Evolutionary conservation across 345 rosid genomes (phyloP).

Genomic region (Odontarrhena argentea): DNA sequence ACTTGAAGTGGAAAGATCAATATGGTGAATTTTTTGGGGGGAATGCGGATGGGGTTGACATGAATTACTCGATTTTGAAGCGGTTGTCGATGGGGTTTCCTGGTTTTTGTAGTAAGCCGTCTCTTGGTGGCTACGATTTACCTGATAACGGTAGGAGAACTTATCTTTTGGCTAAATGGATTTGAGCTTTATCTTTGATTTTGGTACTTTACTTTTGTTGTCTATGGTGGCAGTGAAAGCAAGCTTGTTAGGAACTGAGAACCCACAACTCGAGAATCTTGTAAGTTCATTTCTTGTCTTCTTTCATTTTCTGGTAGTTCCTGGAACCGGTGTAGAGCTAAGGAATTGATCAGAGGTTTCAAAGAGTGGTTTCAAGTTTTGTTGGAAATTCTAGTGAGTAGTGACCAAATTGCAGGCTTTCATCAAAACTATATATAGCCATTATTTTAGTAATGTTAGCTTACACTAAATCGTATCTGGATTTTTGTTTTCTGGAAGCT

Average conservation of each 20-base stretch:
- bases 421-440: not conserved
- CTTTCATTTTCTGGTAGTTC: slow-evolving; percentile 2
- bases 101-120: slow-evolving; percentile 41
- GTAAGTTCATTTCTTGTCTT: slow-evolving; percentile 48
- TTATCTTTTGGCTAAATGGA: not conserved
- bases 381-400: not conserved
- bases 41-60: slow-evolving; percentile 42
- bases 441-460: slow-evolving; percentile 11
- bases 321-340: not conserved
- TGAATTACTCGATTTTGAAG: slow-evolving; percentile 56
- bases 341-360: not conserved
- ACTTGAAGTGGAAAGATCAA: slow-evolving; percentile 51
- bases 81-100: slow-evolving; percentile 61
- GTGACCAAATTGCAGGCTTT: not conserved
- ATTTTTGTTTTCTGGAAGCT: not conserved
- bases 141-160: slow-evolving; percentile 49
- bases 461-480: not conserved
- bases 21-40: slow-evolving; percentile 40
- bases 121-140: slow-evolving; percentile 58
- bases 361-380: not conserved
- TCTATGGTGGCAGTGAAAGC: slow-evolving; percentile 54
- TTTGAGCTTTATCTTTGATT: not conserved
- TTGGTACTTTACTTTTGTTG: slow-evolving; percentile 27
- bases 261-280: slow-evolving; percentile 49
- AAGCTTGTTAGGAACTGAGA: slow-evolving; percentile 48